phyloP scores from a whole-genome alignment of 768 basidiomycete genomes.

The Tulasnella sp. region DNA sequence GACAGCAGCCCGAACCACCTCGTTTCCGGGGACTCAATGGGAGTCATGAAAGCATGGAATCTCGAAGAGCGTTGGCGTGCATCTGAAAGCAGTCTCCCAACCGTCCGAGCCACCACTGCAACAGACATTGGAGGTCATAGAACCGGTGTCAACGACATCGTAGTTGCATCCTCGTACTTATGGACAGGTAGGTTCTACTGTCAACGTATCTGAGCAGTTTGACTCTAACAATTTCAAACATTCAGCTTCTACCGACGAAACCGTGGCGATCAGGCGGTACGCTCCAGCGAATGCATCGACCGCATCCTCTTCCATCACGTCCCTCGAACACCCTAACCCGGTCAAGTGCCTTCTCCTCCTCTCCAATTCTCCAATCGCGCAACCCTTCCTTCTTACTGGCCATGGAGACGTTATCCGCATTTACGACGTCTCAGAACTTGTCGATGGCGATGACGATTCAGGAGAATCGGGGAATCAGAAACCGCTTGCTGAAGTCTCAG shows the following conservation, averaged over 20 bases:
- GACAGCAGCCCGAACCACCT: slow-evolving; percentile 45
- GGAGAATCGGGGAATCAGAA: not conserved
- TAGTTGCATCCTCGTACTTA: slow-evolving; percentile 61
- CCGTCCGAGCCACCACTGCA: slow-evolving; percentile 51
- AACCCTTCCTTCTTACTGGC: slow-evolving; percentile 76
- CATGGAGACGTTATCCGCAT: slow-evolving; percentile 77
- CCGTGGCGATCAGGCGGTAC: slow-evolving; percentile 59
- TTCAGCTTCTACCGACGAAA: slow-evolving; percentile 85
- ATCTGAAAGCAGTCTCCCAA: slow-evolving; percentile 43
- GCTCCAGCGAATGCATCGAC: slow-evolving; percentile 34
- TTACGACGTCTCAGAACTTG: slow-evolving; percentile 67
- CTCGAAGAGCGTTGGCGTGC: slow-evolving; percentile 37
- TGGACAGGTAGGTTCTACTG: slow-evolving; percentile 70
- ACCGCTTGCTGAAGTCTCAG: not conserved
- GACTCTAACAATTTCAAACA: slow-evolving; percentile 2
- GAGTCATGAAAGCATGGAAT: slow-evolving; percentile 77
- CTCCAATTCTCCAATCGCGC: slow-evolving; percentile 54
- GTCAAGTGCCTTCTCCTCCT: slow-evolving; percentile 74
- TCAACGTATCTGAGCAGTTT: not conserved
- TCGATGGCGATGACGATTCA: slow-evolving; percentile 30
- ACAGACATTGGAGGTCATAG: slow-evolving; percentile 68
- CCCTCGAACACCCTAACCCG: slow-evolving; percentile 49
- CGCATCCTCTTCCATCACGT: slow-evolving; percentile 20
- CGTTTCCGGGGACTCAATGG: slow-evolving; percentile 91
- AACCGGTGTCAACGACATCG: slow-evolving; percentile 74